These are phyloP conservation scores for Hypoxylon sp. DNA, from an alignment of 2,329 filamentous ascomycete genomes.

Conservation along the genomic window DNA sequence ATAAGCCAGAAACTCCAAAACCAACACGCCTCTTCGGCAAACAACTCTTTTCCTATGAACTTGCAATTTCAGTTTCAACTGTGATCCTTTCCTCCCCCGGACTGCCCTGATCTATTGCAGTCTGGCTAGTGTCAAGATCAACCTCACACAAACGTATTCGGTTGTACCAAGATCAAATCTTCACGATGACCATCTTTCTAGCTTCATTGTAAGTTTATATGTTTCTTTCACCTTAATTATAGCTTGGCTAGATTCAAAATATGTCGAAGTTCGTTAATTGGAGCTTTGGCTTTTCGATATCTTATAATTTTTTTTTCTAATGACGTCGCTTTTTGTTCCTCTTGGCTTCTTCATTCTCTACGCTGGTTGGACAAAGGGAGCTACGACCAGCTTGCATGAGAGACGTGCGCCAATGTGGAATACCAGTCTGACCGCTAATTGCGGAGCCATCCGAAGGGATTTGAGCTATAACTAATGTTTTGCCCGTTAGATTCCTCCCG, in stretches of 20 bases:
- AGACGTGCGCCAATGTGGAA: conserved; percentile 23
- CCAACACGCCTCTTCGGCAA: conserved; percentile 9
- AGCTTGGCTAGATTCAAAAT: not conserved
- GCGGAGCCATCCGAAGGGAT: conserved; percentile 27
- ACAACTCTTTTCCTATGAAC: conserved; percentile 38
- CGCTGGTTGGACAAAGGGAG: conserved; percentile 12
- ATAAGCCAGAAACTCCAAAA: conserved; percentile 7
- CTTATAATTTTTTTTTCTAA: not conserved
- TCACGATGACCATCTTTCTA: conserved; percentile 67
- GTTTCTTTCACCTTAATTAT: conserved; percentile 10
- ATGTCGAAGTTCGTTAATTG: not conserved
- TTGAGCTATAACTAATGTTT: conserved; percentile 35
- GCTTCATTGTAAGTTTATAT: conserved; percentile 62
- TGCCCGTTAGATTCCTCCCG: conserved; percentile 82
- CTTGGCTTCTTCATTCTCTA: conserved; percentile 5
- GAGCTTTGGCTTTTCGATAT: not conserved
- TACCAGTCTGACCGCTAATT: conserved; percentile 18
- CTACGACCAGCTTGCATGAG: conserved; percentile 23
- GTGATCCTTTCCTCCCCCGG: conserved; percentile 14
- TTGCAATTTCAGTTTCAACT: conserved; percentile 36
- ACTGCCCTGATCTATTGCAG: conserved; percentile 29
- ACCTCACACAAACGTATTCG: conserved; percentile 11
- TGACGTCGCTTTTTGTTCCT: not conserved
- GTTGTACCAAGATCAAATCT: conserved; percentile 19
- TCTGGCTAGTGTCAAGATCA: conserved; percentile 22